phyloP scores from a whole-genome alignment of 768 basidiomycete species.

The Pleurotus giganteus region DNA sequence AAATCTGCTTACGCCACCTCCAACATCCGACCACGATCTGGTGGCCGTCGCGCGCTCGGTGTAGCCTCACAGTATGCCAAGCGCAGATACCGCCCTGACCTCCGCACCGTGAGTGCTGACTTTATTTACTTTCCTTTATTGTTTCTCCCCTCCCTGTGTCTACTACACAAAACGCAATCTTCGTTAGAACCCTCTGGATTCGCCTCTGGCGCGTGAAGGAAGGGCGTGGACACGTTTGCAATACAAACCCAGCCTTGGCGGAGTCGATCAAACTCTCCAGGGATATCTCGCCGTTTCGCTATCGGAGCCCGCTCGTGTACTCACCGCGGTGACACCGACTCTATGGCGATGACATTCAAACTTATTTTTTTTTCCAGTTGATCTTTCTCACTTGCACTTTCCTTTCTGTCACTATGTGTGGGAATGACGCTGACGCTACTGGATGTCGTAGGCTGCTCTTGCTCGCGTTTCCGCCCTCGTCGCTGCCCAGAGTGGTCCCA shows the following conservation, averaged over 20 bases:
- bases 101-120: conserved; percentile 63
- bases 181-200: conserved; percentile 92
- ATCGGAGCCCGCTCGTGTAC: conserved; percentile 68
- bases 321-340: conserved; percentile 63
- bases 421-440: conserved; percentile 27
- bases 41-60: conserved; percentile 68
- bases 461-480: conserved; percentile 75
- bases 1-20: conserved; percentile 44
- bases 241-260: conserved; percentile 50
- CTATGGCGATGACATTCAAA: conserved; percentile 62
- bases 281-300: conserved; percentile 70
- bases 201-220: conserved; percentile 67
- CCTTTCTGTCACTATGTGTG: conserved; percentile 3
- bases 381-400: conserved; percentile 15
- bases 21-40: conserved; percentile 65
- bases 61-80: conserved; percentile 57
- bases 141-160: conserved; percentile 10
- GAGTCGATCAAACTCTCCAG: conserved; percentile 61
- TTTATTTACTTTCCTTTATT: conserved; percentile 11
- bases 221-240: conserved; percentile 95
- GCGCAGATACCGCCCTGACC: conserved; percentile 75
- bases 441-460: conserved; percentile 56
- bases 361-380: conserved; percentile 16
- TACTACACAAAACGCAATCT: conserved; percentile 50
- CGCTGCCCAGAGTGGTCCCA: conserved; percentile 69